Evolutionary conservation across 2,329 filamentous ascomycete genomes (phyloP).

Genomic region (Fusarium nanum): DNA sequence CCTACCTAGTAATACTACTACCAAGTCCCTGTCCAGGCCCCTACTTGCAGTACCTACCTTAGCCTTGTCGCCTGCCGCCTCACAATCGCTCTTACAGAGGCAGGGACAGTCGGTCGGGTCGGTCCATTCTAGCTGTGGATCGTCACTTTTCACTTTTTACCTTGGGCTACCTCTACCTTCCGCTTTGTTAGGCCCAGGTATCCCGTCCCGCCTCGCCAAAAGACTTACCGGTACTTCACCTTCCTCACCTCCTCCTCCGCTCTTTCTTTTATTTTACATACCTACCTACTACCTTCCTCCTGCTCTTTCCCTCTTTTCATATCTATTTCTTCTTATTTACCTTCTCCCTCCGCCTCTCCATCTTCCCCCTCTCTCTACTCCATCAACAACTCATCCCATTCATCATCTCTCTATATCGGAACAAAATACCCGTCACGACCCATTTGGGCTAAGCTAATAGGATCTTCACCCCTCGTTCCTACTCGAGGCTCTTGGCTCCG

Average conservation of each 20-base stretch:
- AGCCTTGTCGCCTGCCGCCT: conserved; percentile 31
- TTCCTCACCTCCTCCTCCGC: conserved; percentile 1
- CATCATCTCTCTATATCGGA: conserved; percentile 9
- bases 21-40: conserved; percentile 26
- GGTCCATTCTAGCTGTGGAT: conserved; percentile 38
- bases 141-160: conserved; percentile 47
- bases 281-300: conserved; percentile 26
- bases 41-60: conserved; percentile 1
- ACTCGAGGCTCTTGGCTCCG: conserved; percentile 33
- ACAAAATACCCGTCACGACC: conserved; percentile 18
- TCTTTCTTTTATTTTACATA: conserved; percentile 5
- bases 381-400: background rate
- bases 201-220: conserved; percentile 11
- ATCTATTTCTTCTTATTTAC: background rate
- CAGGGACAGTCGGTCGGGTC: conserved; percentile 21
- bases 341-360: background rate
- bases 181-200: background rate
- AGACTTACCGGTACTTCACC: conserved; percentile 3
- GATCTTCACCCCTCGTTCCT: conserved; percentile 38
- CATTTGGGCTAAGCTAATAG: conserved; percentile 35
- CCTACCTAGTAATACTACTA: background rate
- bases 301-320: conserved; percentile 20
- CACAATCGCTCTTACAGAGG: background rate
- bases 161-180: conserved; percentile 6
- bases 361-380: background rate